A percentile compares a stretch with the other conserved stretches of the same genome.
Evolutionary conservation across 2,329 filamentous ascomycete genomes (phyloP).

Genomic region (Sarocladium strictum): DNA sequence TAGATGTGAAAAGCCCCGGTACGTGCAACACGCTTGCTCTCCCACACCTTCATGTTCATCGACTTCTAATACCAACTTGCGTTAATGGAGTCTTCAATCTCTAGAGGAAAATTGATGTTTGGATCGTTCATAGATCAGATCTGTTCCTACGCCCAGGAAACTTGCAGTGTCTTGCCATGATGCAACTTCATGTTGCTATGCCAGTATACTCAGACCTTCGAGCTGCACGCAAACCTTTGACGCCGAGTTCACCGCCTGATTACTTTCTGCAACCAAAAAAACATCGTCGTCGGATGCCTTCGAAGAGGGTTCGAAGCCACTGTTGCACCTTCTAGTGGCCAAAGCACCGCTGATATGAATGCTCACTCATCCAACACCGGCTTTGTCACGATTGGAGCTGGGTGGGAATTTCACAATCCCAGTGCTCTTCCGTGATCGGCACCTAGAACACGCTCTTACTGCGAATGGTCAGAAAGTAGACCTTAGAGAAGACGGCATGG

Average conservation of each 20-base stretch:
- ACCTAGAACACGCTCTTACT: conserved; percentile 15
- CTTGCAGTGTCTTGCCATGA: neutral
- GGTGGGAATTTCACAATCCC: neutral
- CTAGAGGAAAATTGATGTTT: too few relatives aligned
- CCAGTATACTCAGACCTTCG: conserved; percentile 19
- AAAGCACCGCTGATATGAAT: conserved; percentile 13
- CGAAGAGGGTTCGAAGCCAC: too few relatives aligned
- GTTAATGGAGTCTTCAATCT: too few relatives aligned
- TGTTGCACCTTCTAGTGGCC: conserved; percentile 12
- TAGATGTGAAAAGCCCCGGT: neutral
- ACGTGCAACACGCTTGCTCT: neutral
- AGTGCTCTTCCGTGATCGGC: conserved; percentile 14
- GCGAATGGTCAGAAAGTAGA: conserved; percentile 14
- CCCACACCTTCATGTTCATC: too few relatives aligned
- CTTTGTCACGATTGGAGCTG: neutral
- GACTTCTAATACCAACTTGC: too few relatives aligned
- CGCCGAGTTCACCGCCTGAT: conserved; percentile 17
- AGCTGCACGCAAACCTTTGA: conserved; percentile 21
- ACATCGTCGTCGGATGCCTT: too few relatives aligned
- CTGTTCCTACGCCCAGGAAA: neutral
- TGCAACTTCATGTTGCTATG: conserved; percentile 15
- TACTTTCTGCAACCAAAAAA: conserved; percentile 17
- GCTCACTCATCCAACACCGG: conserved; percentile 6
- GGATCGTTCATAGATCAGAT: neutral
- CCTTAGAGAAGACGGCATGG: neutral